phyloP scores from a whole-genome alignment of 768 basidiomycete species.

The Amanita subjunquillea region DNA sequence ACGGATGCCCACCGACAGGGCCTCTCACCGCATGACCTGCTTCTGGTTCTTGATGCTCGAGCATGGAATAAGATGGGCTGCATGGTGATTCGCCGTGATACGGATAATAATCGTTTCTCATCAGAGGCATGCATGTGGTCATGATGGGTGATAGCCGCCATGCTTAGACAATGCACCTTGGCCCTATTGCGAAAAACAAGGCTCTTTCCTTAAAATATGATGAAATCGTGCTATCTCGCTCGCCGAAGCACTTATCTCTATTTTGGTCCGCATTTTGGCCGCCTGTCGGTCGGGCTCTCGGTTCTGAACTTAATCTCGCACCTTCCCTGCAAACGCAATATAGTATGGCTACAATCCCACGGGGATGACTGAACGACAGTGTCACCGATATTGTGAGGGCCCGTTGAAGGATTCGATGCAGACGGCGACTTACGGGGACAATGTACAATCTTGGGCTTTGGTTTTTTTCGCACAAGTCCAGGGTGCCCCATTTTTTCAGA shows the following conservation, averaged over 20 bases:
- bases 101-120: conserved; percentile 33
- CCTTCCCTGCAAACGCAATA: no score
- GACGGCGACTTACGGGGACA: conserved; percentile 43
- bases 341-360: no score
- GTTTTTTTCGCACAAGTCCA: conserved; percentile 41
- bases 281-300: no score
- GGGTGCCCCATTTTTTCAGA: neutral
- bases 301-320: no score
- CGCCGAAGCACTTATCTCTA: conserved; percentile 48
- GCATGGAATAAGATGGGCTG: conserved; percentile 70
- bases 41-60: conserved; percentile 58
- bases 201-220: conserved; percentile 72
- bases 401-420: neutral
- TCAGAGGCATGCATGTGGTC: neutral
- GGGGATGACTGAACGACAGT: no score
- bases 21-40: conserved; percentile 76
- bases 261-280: no score
- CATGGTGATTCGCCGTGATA: conserved; percentile 60
- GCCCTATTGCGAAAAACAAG: neutral
- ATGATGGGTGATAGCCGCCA: neutral
- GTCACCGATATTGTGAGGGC: no score
- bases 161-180: neutral
- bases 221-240: conserved; percentile 60
- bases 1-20: conserved; percentile 66
- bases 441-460: conserved; percentile 80